Base-by-base conservation (phyloP, 805 yeast genomes). In the Metschnikowia borealis region DNA sequence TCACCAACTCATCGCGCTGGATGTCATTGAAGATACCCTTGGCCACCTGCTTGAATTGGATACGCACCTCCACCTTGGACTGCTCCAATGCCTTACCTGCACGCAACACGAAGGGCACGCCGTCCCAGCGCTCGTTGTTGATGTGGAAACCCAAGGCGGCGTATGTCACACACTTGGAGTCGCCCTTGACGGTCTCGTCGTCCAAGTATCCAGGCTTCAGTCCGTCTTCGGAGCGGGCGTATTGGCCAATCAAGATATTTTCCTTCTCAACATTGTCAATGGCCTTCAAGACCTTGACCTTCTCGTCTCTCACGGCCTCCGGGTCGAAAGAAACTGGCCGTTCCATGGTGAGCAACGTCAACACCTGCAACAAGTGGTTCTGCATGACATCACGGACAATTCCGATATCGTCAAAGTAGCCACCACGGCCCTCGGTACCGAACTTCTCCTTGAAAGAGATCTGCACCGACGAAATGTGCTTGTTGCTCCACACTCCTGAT, bases 351-450 rank as follows among this genome's bases (percentile, higher is more conserved):
- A 92, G 74, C 49, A 94, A 70, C 5, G 98, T 91, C 65, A 94
- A 74, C 20, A 92, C 95, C 75, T 94, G 99, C 64, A 92, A 77
- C 61, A 94, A 71, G 73, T 94, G 99, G 78, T 94, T 94, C 76
- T 94, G 99, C 89, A 94, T 92, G 44, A 94, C 98, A 66, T 94
- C 99, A 70, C 99, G 83, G 59, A 94, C 87, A 65, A 94, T 94
- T 52, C 99, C 99, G 63, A 91, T 89, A 49, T 79, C 77, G 71
- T 94, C 98, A 64, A 94, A 94, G 75, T 94, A 94, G 36, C 99
- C 99, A 60, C 99, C 99, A 67, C 99, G 83, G 50, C 99, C 99
- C 73, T 94, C 97, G 38, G 99, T 94, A 49, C 99, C 99, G 62
- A 94, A 94, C n/a, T 94, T 89, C 74, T 94, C 99, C 75, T 94